Conservation (phyloP, 257 asterid species). For the Ballota nigra region DNA sequence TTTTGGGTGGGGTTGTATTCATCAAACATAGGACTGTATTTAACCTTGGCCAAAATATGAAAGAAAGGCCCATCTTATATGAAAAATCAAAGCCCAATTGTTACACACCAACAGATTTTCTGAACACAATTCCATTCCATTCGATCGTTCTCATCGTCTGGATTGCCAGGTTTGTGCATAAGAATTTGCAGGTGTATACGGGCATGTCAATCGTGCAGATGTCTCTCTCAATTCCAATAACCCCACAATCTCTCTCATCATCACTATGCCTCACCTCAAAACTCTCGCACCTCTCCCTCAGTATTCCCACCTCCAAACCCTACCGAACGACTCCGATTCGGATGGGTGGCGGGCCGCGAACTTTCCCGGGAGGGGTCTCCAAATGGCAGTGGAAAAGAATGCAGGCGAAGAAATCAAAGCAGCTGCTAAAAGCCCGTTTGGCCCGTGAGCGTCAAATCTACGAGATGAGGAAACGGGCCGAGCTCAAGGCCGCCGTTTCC, state of each 20-base stretch:
- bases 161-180: constrained; percentile 9
- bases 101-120: neutral
- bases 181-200: neutral
- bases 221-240: constrained; percentile 34
- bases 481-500: constrained; percentile 85
- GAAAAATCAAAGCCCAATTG: constrained; percentile 22
- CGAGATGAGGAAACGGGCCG: constrained; percentile 95
- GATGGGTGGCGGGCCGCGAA: constrained; percentile 99
- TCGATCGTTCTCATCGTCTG: neutral
- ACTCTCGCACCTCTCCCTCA: constrained; percentile 41
- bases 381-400: constrained; percentile 98
- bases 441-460: constrained; percentile 88
- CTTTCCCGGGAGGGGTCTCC: constrained; percentile 94
- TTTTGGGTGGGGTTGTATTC: too few species aligned
- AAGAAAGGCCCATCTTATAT: neutral
- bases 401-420: constrained; percentile 89
- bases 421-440: constrained; percentile 81
- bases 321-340: constrained; percentile 49
- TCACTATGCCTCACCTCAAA: constrained; percentile 35
- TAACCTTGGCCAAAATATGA: neutral
- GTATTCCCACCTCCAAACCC: constrained; percentile 21
- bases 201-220: constrained; percentile 39
- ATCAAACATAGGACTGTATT: too few species aligned
- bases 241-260: constrained; percentile 43
- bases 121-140: neutral